Base-by-base conservation (phyloP, 2,329 filamentous ascomycete species). In the Westerdykella ornata region DNA sequence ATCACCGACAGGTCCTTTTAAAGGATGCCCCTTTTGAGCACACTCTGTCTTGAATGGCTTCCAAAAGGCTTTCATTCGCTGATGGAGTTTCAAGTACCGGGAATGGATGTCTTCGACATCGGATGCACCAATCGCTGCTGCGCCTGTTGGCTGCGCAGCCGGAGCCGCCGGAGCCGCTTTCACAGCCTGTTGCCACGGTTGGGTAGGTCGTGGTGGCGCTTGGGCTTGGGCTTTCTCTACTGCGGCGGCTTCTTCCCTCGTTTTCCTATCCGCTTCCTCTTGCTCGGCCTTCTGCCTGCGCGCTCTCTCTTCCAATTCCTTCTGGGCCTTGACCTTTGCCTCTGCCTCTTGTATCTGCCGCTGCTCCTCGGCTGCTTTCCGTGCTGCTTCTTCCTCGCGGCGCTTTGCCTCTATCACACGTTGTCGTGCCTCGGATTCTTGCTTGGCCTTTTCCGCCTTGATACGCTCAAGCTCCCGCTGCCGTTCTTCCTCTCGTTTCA, bases 371-470 rank as follows among this genome's bases (percentile, higher is more conserved):
- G 51, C 48, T 17, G 52, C 54, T 38, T 59, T 51, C 22, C 56
- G 55, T 5, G 52, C 52, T 2, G 49, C 53, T 40, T 62, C 59
- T 38, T 63, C 58, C 33, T 63, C 57, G 36, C 62, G 54, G 37
- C 52, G 52, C 35, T 56, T 59, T 26, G 55, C 57, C 44, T 69
- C 66, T 5, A 68, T 46, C 22, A 53, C 45, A 32, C 56, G 56
- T 13, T 55, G 57, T 22, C 61, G 56, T 22, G 60, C 57, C 38
- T 61, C 62, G n/a, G 61, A 59, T 43, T 67, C 62, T 35, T 63
- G 54, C 36, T 69, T 68, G 12, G 70, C 68, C 35, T 66, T 70
- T 16, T 71, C 69, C 37, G 60, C 63, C 32, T 68, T 65, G 48
- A 75, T 51, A 9, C 57, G 57, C 43, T 71, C 68, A 37, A 69